Evolutionary conservation across 768 basidiomycete genomes (phyloP), one percentile per base, ranked within the genome.

Genomic region (Peribolospora baueri): DNA sequence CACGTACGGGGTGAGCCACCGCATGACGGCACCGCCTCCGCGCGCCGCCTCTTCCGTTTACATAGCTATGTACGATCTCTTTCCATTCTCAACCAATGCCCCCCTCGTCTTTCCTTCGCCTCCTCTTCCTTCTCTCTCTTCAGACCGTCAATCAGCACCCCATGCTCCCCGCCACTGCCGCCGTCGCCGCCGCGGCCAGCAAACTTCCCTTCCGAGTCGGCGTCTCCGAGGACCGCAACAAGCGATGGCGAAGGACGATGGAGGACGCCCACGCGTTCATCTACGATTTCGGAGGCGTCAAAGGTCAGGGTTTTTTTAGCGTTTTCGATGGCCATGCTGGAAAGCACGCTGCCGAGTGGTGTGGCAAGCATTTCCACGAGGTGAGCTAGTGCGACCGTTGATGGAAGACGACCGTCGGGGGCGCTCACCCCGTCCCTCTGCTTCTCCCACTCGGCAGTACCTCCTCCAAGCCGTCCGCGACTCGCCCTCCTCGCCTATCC

Each of bases 301-400:
- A 55, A 48, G 93, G 93, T 0, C 93, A 98, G 66, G 93, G 90
- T 6, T 97, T 93, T 73, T 97, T 91, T 66, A 91, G 91, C 5
- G 79, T 98, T 48, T 98, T 97, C 63, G 93, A 98, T 62, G 93
- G 93, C 3, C 93, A 98, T 66, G 93, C 93, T 1, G 93, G 93
- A 13, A 97, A 91, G 67, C 85, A 95, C 63, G 90, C 91, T 42
- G 93, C 93, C 38, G 93, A 98, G 67, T 97, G 91, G 90, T 97
- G 93, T 68, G 93, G 93, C 47, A 73, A 75, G 61, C 80, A 97
- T 67, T 98, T 98, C 69, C 88, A 97, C 65, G 79, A 88, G 73
- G 88, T 70, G 46, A 55, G 67, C n/a, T 13, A 2, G 14, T 13
- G 9, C 38, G 25, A 5, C 36, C n/a, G 7, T 50, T 10, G 6